phyloP scores from a whole-genome alignment of 2,329 filamentous ascomycete species.

The Paracoccidioides lutzii region DNA sequence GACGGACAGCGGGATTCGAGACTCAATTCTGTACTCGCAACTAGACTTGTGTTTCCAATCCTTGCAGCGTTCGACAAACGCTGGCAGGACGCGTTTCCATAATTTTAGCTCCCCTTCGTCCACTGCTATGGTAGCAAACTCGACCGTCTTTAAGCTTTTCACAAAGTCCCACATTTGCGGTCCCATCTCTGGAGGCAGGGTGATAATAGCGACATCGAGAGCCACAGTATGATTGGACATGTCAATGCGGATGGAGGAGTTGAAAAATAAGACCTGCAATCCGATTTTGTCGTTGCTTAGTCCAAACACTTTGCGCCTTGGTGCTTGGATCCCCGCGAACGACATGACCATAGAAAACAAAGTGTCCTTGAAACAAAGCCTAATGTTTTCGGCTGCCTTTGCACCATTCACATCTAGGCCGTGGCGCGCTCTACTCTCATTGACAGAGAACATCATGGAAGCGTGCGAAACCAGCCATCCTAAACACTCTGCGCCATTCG shows the following conservation, averaged over 20 bases:
- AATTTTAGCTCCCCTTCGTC: slow-evolving; percentile 17
- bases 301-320: slow-evolving; percentile 8
- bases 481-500: slow-evolving; percentile 6
- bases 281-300: slow-evolving; percentile 8
- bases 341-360: slow-evolving; percentile 17
- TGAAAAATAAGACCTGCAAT: slow-evolving; percentile 16
- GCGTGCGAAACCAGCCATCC: slow-evolving; percentile 13
- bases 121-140: slow-evolving; percentile 10
- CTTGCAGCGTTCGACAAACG: slow-evolving; percentile 27
- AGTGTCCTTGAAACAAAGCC: slow-evolving; percentile 18
- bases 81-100: slow-evolving; percentile 23
- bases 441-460: slow-evolving; percentile 13
- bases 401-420: neutral
- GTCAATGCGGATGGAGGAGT: slow-evolving; percentile 18
- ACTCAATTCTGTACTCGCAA: slow-evolving; percentile 20
- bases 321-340: slow-evolving; percentile 12
- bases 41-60: slow-evolving; percentile 23
- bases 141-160: neutral
- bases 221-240: slow-evolving; percentile 17
- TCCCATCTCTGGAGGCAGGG: slow-evolving; percentile 12
- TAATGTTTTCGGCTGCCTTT: slow-evolving; percentile 6
- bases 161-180: slow-evolving; percentile 4
- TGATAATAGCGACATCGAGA: slow-evolving; percentile 22
- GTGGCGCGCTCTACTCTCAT: slow-evolving; percentile 11
- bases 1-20: slow-evolving; percentile 16